These are phyloP conservation scores for Axilococcus clingmanii DNA, from an alignment of 139 green algal species.

Conservation along the genomic window DNA sequence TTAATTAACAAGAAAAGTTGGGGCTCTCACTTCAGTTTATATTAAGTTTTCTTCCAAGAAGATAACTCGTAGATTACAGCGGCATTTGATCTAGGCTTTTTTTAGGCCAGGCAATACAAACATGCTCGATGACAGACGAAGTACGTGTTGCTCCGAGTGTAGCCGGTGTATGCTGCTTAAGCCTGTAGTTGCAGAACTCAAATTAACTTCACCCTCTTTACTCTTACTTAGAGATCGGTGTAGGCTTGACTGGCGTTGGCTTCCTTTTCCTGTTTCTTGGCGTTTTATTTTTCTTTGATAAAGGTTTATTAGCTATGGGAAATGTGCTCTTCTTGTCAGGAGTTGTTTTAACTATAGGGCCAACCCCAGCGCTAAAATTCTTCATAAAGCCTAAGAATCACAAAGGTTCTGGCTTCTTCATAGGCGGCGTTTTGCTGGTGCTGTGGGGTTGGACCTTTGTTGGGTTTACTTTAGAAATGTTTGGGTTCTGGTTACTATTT, in stretches of 20 bases:
- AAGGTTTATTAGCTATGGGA: slow-evolving; percentile 89
- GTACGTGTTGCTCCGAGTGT: slow-evolving; percentile 12
- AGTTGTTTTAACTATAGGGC: slow-evolving; percentile 83
- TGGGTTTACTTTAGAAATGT: slow-evolving; percentile 73
- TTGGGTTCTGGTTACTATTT: slow-evolving; percentile 92
- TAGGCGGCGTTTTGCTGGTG: slow-evolving; percentile 70
- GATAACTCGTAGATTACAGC: no score
- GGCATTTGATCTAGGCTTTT: no score
- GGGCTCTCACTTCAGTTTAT: no score
- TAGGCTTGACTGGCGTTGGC: slow-evolving; percentile 89
- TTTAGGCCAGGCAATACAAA: background rate
- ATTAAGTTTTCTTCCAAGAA: no score
- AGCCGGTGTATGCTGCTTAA: background rate
- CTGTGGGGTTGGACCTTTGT: slow-evolving; percentile 79
- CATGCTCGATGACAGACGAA: slow-evolving; percentile 47
- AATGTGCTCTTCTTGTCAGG: slow-evolving; percentile 93
- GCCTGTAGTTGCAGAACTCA: no score
- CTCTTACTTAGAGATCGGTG: slow-evolving; percentile 98
- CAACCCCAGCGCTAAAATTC: slow-evolving; percentile 70
- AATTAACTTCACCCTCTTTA: no score
- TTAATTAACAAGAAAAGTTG: no score
- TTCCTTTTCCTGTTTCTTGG: slow-evolving; percentile 87
- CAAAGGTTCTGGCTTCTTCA: slow-evolving; percentile 79
- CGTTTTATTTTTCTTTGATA: slow-evolving; percentile 95
- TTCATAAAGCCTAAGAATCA: slow-evolving; percentile 81